These are phyloP conservation scores for Colletotrichum trifolii DNA, from an alignment of 2,329 filamentous ascomycete species.

Conservation along the genomic window DNA sequence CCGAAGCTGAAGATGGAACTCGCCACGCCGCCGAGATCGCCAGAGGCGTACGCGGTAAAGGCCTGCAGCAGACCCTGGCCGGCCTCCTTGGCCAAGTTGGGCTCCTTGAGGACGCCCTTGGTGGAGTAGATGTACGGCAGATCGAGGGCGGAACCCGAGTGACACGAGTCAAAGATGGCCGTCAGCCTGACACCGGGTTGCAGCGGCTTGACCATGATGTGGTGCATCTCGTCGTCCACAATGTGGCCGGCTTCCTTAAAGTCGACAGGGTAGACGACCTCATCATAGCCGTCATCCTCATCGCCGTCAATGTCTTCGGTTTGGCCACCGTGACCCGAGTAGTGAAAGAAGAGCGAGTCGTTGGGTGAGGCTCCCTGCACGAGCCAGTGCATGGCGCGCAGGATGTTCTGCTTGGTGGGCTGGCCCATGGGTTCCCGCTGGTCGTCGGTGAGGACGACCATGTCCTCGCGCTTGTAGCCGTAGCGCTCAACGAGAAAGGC, in stretches of 20 bases:
- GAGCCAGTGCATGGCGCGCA: constrained; percentile 81
- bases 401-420: constrained; percentile 81
- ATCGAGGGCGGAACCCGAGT: constrained; percentile 81
- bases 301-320: constrained; percentile 79
- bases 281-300: constrained; percentile 81
- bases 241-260: constrained; percentile 77
- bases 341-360: constrained; percentile 82
- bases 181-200: constrained; percentile 86
- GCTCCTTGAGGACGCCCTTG: constrained; percentile 83
- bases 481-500: constrained; percentile 75
- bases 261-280: constrained; percentile 84
- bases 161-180: constrained; percentile 85
- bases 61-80: constrained; percentile 77
- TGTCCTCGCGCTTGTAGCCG: constrained; percentile 80
- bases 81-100: constrained; percentile 83
- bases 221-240: constrained; percentile 82
- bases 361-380: constrained; percentile 78
- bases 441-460: constrained; percentile 83
- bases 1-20: constrained; percentile 84
- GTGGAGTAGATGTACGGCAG: constrained; percentile 85
- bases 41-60: constrained; percentile 82
- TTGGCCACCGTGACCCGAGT: constrained; percentile 82
- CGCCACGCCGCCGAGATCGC: constrained; percentile 85
- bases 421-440: constrained; percentile 75
- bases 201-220: constrained; percentile 80